Evolutionary conservation across 78 protist species (phyloP), one percentile per base, ranked within the genome.

Genomic region (Guillardia theta): DNA sequence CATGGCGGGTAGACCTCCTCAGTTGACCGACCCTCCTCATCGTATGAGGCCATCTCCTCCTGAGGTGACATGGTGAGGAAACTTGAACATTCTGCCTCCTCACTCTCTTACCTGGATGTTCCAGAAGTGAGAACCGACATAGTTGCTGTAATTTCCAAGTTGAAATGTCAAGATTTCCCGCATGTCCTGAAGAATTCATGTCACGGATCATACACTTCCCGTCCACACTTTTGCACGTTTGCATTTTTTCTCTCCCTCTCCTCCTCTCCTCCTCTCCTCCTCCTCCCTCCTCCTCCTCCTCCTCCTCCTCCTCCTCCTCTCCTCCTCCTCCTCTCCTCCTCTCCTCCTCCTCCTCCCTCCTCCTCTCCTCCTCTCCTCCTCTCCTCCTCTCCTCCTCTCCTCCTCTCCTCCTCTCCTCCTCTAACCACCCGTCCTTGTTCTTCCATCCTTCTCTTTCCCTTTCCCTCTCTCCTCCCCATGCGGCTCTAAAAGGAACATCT

Each of bases 101-200:
- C n/a, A n/a, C n/a, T n/a, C n/a, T n/a, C 70, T 30, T 58, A 58
- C 70, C 70, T 70, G 83, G 83, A 70, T 70, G 83, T 70, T 70
- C 83, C 83, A 70, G 41, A 70, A 70, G 83, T 70, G 83, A 24
- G 83, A 70, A 2, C 83, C 83, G 41, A 70, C 21, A 43, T 36
- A 70, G 83, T 70, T 70, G 83, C 83, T 70, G 83, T 70, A 70
- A 12, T 43, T 43, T 33, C 83, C 83, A 36, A 70, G 83, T 43
- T 70, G 83, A 3, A 70, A 70, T 2, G 83, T 70, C 33, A 70
- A 36, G 10, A 70, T 70, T 6, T 70, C 83, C 41, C 83, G 2
- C 70, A 58, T 58, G 39, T 58, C 27, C 39, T 1, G 4, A 58
- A 58, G 39, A 58, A n/a, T n/a, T n/a, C n/a, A n/a, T n/a, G n/a